Percentiles rank a stretch among this genome's conserved stretches.
phyloP scores from a whole-genome alignment of 371 early-diverging fungal genomes.

The Haplosporangium sp. region DNA sequence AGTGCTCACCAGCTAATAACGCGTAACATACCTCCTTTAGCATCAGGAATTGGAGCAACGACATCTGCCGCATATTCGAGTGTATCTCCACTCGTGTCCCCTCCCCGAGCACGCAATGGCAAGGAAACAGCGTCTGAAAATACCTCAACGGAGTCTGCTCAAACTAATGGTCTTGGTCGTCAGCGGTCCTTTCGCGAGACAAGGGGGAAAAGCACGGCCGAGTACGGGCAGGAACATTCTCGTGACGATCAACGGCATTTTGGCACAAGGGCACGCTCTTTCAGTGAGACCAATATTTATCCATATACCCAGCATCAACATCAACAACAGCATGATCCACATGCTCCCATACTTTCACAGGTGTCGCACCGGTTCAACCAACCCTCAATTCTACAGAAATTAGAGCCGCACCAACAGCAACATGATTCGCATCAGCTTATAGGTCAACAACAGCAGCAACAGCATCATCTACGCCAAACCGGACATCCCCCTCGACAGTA shows the following conservation, averaged over 20 bases:
- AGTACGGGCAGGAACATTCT: neutral
- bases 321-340: slow-evolving; percentile 18
- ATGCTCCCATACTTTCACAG: neutral
- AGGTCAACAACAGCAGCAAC: neutral
- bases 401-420: neutral
- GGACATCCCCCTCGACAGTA: slow-evolving; percentile 16
- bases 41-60: neutral
- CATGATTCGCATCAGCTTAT: neutral
- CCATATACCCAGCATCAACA: slow-evolving; percentile 33
- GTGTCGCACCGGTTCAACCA: too few relatives aligned
- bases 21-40: neutral
- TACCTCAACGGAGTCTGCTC: neutral
- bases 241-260: slow-evolving; percentile 5
- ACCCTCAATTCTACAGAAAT: too few relatives aligned
- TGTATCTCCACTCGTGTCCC: neutral
- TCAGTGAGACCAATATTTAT: slow-evolving; percentile 37
- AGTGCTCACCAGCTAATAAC: too few relatives aligned
- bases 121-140: neutral
- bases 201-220: slow-evolving; percentile 3
- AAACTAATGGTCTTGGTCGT: slow-evolving; percentile 20
- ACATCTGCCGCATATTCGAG: neutral
- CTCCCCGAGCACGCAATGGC: neutral
- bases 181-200: slow-evolving; percentile 33
- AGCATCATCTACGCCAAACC: neutral
- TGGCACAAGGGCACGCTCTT: slow-evolving; percentile 36